Base-by-base conservation (phyloP, 768 basidiomycete genomes). In the Lactarius quietus region DNA sequence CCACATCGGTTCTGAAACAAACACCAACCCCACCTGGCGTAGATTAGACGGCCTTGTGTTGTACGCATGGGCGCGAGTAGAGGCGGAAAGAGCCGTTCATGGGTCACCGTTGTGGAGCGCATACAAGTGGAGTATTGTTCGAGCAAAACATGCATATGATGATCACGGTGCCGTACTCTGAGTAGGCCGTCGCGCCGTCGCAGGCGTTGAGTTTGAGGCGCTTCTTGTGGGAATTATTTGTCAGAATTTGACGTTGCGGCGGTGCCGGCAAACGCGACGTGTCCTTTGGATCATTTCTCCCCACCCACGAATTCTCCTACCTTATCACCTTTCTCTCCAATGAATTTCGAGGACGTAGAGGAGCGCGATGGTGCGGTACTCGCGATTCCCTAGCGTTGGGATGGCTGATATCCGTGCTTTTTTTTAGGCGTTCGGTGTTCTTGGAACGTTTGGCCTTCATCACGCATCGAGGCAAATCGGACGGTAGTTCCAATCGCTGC, bases 361-460 rank as follows among this genome's bases (percentile, higher is more conserved):
- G 95, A 98, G 76, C 86, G 93, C 71, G 95, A 98, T 77, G 95
- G 94, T 93, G 66, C 68, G 86, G 76, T 57, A 45, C 63, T 23
- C 33, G 59, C 64, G 35, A 18, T 31, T 17, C 29, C 8, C n/a
- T 6, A 7, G 14, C 2, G 28, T 38, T 57, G 53, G 54, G 31
- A 31, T 48, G 54, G 33, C 55, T 62, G 28, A 23, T 62, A n/a
- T 38, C 29, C 20, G 55, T 29, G 31, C 23, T 33, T 28, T 63
- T n/a, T 60, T 41, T 41, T 67, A 97, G 95, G 96, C 70, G 88
- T 98, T 54, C 86, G 96, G 62, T 83, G 98, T 70, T 96, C 95
- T 55, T 98, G 96, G 97, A 99, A 99, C 77, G 93, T 95, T 64
- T 99, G 94, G 93, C 95, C 95, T 3, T 95, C 95, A 39, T 95